Evolutionary conservation across 495 filamentous ascomycete species (phyloP), one percentile per base, ranked within the genome.

Genomic region (Aspergillus mulundensis): DNA sequence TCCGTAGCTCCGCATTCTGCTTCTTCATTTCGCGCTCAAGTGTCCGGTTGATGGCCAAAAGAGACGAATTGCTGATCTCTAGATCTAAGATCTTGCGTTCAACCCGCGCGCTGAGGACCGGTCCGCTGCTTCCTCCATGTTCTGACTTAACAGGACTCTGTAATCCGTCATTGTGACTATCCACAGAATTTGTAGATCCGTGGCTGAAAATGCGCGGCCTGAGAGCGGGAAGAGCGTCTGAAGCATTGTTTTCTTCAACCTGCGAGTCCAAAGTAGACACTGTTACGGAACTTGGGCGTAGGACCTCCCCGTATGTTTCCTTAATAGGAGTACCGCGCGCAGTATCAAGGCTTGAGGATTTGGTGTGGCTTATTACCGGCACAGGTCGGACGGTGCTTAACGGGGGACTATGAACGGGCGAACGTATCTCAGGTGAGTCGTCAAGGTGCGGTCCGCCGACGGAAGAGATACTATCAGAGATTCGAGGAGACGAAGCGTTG

Each of bases 51-150:
- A 99, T 97, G n/a, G 95, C 95, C 25, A 96, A 80, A 7, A 99
- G 81, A 20, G 91, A 96, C 2, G 90, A 93, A 61, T 99, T 99
- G 58, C 89, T 95, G 56, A 99, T 99, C 65, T 99, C 89, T n/a
- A 99, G 76, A 67, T 99, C 94, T 60, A 97, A 76, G 25, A 99
- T 92, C 70, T 97, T 97, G 53, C 94, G 84, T 70, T 97, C 94
- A 7, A 89, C 85, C 15, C 94, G 84, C 7, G 94, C 94, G 68
- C 88, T 93, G 11, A 87, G 80, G 2, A 91, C 90, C 8, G 85
- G 71, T 36, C 91, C 89, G 49, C 77, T 86, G 50, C 81, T 41
- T 7, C 57, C 57, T 5, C 68, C 21, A 81, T 79, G 50, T 38
- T 77, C 70, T 4, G 70, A 64, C 40, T 76, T 79, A 0, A 70